Evolutionary conservation across 768 basidiomycete genomes (phyloP), one percentile per base, ranked within the genome.

Genomic region (Lactarius hatsudake): DNA sequence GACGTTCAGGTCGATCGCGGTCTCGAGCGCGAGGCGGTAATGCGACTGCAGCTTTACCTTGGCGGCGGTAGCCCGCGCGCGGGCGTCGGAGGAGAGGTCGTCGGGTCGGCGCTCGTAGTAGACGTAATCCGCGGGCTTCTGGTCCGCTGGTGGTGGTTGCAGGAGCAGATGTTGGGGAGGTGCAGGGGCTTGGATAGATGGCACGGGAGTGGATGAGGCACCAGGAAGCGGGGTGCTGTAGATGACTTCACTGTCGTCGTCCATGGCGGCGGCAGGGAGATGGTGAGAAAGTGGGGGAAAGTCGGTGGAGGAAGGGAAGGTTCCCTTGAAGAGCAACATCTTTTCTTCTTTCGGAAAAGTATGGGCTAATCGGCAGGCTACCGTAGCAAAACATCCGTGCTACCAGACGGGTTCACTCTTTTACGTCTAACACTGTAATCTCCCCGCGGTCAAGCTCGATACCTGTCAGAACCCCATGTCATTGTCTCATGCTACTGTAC

Each of bases 31-130:
- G 51, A 96, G 87, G 77, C 97, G 97, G 80, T 98, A 99, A 75
- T 89, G 96, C 74, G 95, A 89, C 78, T 98, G 95, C 59, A 98
- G 83, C 79, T 96, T 97, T 78, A 98, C 82, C 76, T 96, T 95
- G 2, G 96, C 95, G 38, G 86, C 87, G 76, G 94, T 96, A 13
- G 93, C 92, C 70, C 89, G 89, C 51, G 93, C 88, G 71, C 89
- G 76, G 23, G 92, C 88, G 66, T 90, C 87, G 59, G 91, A 88
- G 7, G 91, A 90, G 76, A 96, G 92, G 43, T 85, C 85, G 59
- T 81, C 77, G 3, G 89, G 84, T 54, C 84, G 88, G 68, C 96
- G 85, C 71, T 96, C 89, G 76, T 98, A 99, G 79, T 92, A 93
- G 62, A 97, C 94, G 81, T 98, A 96, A 83, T 96, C 94, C 76